Conservation (phyloP, 2,329 filamentous ascomycete species). For the Xylaria sp. region DNA sequence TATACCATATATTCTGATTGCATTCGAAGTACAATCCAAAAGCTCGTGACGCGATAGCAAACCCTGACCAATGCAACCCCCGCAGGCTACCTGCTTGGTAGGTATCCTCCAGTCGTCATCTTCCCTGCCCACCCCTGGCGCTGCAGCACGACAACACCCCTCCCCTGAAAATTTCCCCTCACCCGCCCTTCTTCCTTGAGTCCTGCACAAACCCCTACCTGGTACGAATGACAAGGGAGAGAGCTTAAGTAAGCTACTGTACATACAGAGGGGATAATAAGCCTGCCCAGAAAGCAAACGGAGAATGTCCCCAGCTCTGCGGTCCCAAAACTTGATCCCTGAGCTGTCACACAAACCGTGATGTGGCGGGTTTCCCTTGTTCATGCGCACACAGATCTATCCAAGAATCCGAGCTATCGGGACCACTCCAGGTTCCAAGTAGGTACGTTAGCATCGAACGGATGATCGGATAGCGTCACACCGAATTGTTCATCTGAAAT, state of each 20-base stretch:
- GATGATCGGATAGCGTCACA: slow-evolving; percentile 24
- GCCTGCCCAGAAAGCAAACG: slow-evolving; percentile 23
- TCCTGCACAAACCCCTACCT: slow-evolving; percentile 29
- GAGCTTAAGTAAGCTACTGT: neutral
- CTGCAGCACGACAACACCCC: slow-evolving; percentile 33
- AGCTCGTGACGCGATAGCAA: neutral
- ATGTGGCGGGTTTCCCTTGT: slow-evolving; percentile 39
- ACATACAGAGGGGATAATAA: slow-evolving; percentile 6
- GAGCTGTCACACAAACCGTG: slow-evolving; percentile 38
- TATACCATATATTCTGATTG: no score
- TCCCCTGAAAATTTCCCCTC: slow-evolving; percentile 32
- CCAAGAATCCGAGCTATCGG: slow-evolving; percentile 33
- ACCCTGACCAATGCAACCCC: slow-evolving; percentile 31
- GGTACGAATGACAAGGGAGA: slow-evolving; percentile 34
- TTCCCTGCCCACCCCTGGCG: slow-evolving; percentile 20
- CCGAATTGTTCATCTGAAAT: neutral
- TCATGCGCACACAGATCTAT: slow-evolving; percentile 36
- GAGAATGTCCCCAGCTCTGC: slow-evolving; percentile 28
- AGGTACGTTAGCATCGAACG: slow-evolving; percentile 27
- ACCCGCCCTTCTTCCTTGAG: slow-evolving; percentile 11
- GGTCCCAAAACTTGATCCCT: slow-evolving; percentile 35
- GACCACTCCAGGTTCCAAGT: slow-evolving; percentile 28
- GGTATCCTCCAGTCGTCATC: slow-evolving; percentile 12
- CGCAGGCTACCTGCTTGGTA: slow-evolving; percentile 18
- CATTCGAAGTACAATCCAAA: no score